phyloP scores from a whole-genome alignment of 176 grass and related monocot genomes.

The Aegilops sharonensis region DNA sequence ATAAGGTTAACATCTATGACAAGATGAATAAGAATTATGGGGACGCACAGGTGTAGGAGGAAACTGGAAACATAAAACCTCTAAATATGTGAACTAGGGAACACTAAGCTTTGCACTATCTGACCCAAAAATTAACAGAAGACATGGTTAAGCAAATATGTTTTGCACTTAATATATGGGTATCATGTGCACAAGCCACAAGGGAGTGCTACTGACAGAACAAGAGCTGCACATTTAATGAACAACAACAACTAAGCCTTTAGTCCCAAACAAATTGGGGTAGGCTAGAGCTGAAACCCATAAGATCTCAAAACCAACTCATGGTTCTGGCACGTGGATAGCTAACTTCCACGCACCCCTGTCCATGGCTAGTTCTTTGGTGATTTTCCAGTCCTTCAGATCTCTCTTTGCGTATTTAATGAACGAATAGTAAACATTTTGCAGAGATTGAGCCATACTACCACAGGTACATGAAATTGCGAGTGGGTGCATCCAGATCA shows the following conservation, averaged over 20 bases:
- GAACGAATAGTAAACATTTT: not conserved
- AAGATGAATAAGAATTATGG: slow-evolving; percentile 7
- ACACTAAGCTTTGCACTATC: slow-evolving; percentile 1
- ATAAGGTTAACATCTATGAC: slow-evolving; percentile 4
- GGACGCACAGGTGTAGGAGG: slow-evolving; percentile 12
- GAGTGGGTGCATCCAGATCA: not conserved
- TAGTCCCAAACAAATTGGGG: no score
- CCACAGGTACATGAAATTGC: not conserved
- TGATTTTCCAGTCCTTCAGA: no score
- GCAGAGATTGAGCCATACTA: not conserved
- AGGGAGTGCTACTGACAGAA: not conserved
- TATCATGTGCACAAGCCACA: not conserved
- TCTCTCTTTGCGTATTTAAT: not conserved
- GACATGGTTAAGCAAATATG: not conserved
- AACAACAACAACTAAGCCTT: no score
- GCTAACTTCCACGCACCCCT: no score
- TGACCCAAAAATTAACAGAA: slow-evolving; percentile 18
- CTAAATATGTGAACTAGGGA: not conserved
- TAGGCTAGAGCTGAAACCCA: no score
- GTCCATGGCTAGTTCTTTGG: no score
- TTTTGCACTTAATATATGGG: not conserved
- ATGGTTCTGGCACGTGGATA: no score
- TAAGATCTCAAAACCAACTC: no score
- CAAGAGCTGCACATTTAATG: not conserved
- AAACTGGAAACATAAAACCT: slow-evolving; percentile 6